Percentiles rank a stretch among this genome's conserved stretches.
phyloP scores from a whole-genome alignment of 257 asterid species.

The Solanum clarkiae region DNA sequence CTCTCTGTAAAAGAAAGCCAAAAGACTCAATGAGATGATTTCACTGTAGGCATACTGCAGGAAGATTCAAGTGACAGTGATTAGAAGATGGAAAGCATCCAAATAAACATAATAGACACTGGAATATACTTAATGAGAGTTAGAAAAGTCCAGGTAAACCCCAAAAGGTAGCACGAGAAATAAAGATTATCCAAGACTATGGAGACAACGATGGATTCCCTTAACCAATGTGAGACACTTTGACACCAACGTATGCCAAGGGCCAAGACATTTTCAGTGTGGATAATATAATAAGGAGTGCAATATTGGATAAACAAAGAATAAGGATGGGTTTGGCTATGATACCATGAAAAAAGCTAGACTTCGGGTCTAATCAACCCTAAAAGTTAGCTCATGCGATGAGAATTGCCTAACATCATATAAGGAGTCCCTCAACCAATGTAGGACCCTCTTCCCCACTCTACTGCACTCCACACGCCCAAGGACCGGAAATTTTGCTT shows the following conservation, averaged over 20 bases:
- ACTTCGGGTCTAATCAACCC: not conserved
- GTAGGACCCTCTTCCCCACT: not conserved
- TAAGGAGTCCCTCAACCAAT: not conserved
- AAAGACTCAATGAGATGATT: not conserved
- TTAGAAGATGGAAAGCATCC: not conserved
- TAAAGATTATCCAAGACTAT: not conserved
- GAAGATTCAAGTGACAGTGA: not conserved
- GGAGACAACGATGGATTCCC: not conserved
- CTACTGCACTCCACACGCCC: not conserved
- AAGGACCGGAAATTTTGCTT: not conserved
- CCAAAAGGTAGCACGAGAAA: not conserved
- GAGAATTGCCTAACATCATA: not conserved
- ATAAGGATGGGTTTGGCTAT: not conserved
- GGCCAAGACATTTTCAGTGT: not conserved
- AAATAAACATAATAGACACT: not conserved
- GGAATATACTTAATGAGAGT: not conserved
- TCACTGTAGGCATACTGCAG: not conserved
- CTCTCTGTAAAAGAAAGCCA: constrained; percentile 1
- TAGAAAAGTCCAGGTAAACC: not conserved
- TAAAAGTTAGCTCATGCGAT: not conserved
- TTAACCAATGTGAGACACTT: not conserved
- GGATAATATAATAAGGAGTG: not conserved
- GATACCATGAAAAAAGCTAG: not conserved
- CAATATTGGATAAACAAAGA: not conserved
- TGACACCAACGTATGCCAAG: not conserved